A percentile compares a stretch with the other conserved stretches of the same genome.
Evolutionary conservation across 306 rosid species (phyloP).

Genomic region (Vigna nakashimae): DNA sequence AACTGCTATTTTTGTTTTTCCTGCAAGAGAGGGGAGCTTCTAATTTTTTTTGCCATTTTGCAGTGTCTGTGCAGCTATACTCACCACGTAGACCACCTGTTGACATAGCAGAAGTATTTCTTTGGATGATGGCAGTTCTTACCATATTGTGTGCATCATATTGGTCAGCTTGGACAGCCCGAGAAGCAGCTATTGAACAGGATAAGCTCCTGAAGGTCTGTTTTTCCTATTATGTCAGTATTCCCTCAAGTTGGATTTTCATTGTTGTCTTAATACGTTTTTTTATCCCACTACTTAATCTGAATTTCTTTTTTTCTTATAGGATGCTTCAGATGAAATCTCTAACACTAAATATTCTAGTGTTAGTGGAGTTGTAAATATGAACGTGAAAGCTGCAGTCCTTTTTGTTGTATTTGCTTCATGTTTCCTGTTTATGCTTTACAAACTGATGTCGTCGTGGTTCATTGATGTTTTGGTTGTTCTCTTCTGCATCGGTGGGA

Average conservation of each 20-base stretch:
- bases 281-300: constrained; percentile 25
- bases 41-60: constrained; percentile 36
- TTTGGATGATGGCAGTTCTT: constrained; percentile 95
- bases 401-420: constrained; percentile 88
- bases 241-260: constrained; percentile 20
- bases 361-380: constrained; percentile 67
- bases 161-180: constrained; percentile 95
- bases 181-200: constrained; percentile 78
- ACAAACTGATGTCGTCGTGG: constrained; percentile 85
- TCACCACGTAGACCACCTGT: constrained; percentile 85
- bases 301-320: constrained; percentile 38
- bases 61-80: constrained; percentile 94
- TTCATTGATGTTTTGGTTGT: constrained; percentile 86
- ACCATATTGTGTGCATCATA: constrained; percentile 91
- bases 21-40: neutral
- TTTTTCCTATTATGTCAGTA: constrained; percentile 31
- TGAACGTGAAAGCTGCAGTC: constrained; percentile 75
- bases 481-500: constrained; percentile 94
- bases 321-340: constrained; percentile 78
- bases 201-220: constrained; percentile 77
- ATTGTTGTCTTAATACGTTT: constrained; percentile 16
- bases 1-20: neutral
- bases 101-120: constrained; percentile 92
- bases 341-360: constrained; percentile 51
- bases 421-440: constrained; percentile 78